These are phyloP conservation scores for Stromatinia cepivora DNA, from an alignment of 2,329 filamentous ascomycete genomes.

Conservation along the genomic window DNA sequence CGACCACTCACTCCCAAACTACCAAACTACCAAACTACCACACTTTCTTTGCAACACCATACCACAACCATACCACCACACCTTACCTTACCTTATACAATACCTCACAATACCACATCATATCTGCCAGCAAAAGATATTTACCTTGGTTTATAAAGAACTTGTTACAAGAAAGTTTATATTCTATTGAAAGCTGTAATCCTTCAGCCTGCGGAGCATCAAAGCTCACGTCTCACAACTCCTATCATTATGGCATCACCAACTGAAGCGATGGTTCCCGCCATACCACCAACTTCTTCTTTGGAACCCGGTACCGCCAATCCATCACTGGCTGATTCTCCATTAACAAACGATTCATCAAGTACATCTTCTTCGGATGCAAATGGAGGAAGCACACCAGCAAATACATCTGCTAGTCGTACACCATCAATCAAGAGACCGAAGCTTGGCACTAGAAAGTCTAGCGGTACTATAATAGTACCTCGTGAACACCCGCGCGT, in stretches of 20 bases:
- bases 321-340: slow-evolving; percentile 16
- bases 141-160: not conserved
- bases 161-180: not conserved
- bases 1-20: not conserved
- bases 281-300: slow-evolving; percentile 8
- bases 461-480: slow-evolving; percentile 80
- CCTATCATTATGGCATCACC: slow-evolving; percentile 19
- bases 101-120: not conserved
- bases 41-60: slow-evolving; percentile 3
- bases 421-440: slow-evolving; percentile 51
- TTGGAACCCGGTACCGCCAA: slow-evolving; percentile 17
- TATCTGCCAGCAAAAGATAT: slow-evolving; percentile 7
- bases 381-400: slow-evolving; percentile 22
- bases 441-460: slow-evolving; percentile 70
- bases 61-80: not conserved
- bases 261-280: slow-evolving; percentile 12
- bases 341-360: slow-evolving; percentile 14
- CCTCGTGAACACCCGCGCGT: slow-evolving; percentile 73
- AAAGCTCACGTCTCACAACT: slow-evolving; percentile 9
- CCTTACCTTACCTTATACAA: not conserved
- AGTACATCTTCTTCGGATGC: slow-evolving; percentile 23
- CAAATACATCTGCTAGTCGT: slow-evolving; percentile 21
- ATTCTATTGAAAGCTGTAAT: slow-evolving; percentile 3
- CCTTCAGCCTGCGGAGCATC: slow-evolving; percentile 16
- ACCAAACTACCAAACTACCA: not conserved